Evolutionary conservation across 768 basidiomycete genomes (phyloP).

Genomic region (Tephrocybe sp.): DNA sequence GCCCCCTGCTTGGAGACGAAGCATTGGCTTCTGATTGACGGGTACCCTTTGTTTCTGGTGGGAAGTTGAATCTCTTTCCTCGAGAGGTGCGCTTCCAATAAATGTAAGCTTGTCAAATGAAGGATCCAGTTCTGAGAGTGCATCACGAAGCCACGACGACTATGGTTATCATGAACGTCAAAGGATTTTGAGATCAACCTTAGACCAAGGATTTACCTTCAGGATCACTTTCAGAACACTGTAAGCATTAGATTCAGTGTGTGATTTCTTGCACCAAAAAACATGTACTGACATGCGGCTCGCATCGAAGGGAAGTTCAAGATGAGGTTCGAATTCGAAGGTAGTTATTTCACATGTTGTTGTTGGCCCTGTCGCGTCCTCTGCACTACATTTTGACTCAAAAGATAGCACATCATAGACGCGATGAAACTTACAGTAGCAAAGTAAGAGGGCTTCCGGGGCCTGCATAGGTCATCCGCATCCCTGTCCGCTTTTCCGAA

Average conservation of each 20-base stretch:
- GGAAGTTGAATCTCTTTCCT: constrained; percentile 13
- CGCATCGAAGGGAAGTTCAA: constrained; percentile 77
- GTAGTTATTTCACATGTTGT: constrained; percentile 87
- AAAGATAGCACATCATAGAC: not conserved
- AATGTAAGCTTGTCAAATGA: constrained; percentile 85
- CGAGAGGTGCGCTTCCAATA: constrained; percentile 63
- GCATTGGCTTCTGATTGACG: constrained; percentile 49
- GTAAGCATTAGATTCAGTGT: not conserved
- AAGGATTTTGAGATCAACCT: no score
- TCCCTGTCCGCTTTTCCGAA: constrained; percentile 69
- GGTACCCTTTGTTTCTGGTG: constrained; percentile 23
- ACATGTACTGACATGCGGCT: constrained; percentile 49
- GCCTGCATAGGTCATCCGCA: constrained; percentile 83
- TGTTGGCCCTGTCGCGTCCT: constrained; percentile 77
- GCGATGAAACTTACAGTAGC: constrained; percentile 55
- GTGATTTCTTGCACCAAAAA: not conserved
- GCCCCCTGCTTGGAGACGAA: constrained; percentile 79
- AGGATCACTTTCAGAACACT: constrained; percentile 83
- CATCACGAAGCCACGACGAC: constrained; percentile 94
- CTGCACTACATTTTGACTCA: constrained; percentile 43
- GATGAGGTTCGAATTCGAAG: constrained; percentile 76
- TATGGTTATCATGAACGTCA: constrained; percentile 9
- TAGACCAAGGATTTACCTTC: constrained; percentile 47
- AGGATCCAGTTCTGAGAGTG: constrained; percentile 86
- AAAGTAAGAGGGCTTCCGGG: constrained; percentile 75